Evolutionary conservation across 495 filamentous ascomycete species (phyloP).

Genomic region (Astrothelium subdiscretum): DNA sequence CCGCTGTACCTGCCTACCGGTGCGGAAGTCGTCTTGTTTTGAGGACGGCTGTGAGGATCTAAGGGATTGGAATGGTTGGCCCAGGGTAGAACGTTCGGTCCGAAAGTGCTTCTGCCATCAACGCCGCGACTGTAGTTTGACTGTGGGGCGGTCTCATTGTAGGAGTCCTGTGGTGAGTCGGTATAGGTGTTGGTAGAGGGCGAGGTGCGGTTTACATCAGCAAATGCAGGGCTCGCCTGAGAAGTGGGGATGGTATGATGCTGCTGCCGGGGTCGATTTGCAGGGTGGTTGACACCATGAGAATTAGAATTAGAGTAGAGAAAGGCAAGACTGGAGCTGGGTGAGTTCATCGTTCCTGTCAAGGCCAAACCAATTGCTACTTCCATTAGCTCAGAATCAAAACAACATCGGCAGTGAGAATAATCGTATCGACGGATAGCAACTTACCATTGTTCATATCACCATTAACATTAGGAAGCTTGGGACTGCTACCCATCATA

Average conservation of each 20-base stretch:
- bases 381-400: background rate
- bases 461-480: background rate
- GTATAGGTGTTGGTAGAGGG: background rate
- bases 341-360: slow-evolving; percentile 71
- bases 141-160: background rate
- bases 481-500: slow-evolving; percentile 9
- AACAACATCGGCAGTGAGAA: too few species aligned
- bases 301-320: slow-evolving; percentile 46
- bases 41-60: background rate
- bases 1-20: background rate
- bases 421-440: background rate
- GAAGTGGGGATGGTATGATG: background rate
- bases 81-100: background rate
- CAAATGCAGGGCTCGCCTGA: slow-evolving; percentile 10
- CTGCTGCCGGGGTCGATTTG: slow-evolving; percentile 4
- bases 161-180: background rate
- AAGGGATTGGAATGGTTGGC: background rate
- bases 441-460: slow-evolving; percentile 16
- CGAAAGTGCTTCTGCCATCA: background rate
- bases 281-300: slow-evolving; percentile 16
- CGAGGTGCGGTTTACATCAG: background rate
- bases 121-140: background rate
- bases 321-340: slow-evolving; percentile 64
- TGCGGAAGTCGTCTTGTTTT: background rate
- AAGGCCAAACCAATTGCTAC: slow-evolving; percentile 64